Conservation (phyloP, 106 monocot species). For the Dactylorhiza incarnata region DNA sequence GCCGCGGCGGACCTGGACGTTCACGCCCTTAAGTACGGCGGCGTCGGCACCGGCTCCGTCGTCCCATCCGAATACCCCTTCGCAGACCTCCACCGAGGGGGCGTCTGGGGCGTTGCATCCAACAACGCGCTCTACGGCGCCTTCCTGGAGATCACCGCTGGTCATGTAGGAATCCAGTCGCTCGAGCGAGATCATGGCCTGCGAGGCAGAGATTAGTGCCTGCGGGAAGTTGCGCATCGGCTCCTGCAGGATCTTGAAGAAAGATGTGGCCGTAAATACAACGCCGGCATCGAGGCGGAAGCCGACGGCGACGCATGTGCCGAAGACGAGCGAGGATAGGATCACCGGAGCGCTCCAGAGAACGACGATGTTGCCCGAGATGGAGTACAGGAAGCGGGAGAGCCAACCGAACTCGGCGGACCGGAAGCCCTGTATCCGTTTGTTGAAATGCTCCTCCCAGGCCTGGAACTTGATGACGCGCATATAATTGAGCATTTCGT, state of each 20-base stretch:
- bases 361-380: conserved; percentile 54
- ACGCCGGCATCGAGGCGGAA: conserved; percentile 55
- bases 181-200: conserved; percentile 75
- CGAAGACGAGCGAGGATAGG: conserved; percentile 59
- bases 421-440: conserved; percentile 43
- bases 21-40: conserved; percentile 30
- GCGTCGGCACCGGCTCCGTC: conserved; percentile 11
- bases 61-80: conserved; percentile 58
- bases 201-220: conserved; percentile 68
- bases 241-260: conserved; percentile 83
- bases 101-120: conserved; percentile 13
- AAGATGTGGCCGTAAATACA: conserved; percentile 88
- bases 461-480: conserved; percentile 93
- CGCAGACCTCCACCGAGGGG: conserved; percentile 49
- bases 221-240: conserved; percentile 88
- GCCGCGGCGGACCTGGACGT: conserved; percentile 49
- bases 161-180: conserved; percentile 65
- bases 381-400: conserved; percentile 64
- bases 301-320: conserved; percentile 43
- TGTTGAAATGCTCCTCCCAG: conserved; percentile 77
- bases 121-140: conserved; percentile 43
- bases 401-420: conserved; percentile 61
- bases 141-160: conserved; percentile 57
- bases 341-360: conserved; percentile 76
- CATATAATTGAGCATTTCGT: conserved; percentile 93